Evolutionary conservation across 1,284 basidiomycete species (phyloP), one percentile per base, ranked within the genome.

Genomic region (Malassezia globosa): DNA sequence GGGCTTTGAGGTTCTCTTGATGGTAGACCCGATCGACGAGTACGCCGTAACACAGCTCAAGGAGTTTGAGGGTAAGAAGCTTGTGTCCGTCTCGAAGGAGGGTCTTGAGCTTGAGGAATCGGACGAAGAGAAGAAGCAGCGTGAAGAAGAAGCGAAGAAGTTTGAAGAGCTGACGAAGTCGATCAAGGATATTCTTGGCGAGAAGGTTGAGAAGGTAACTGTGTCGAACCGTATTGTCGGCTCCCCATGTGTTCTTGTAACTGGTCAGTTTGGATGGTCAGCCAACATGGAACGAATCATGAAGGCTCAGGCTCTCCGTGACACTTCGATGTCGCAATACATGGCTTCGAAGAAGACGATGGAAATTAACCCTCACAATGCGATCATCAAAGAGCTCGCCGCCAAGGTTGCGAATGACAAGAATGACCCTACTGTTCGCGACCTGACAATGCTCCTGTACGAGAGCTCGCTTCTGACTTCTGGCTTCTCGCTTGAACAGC

Each of bases 251-350:
- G 68, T 69, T 18, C 54, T 71, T 10, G 92, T 96, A 72, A 96
- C 94, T 60, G 92, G 90, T 58, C 89, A 95, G 74, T 97, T 95
- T 74, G 90, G 92, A 56, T 97, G 94, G 94, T 95, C 89, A 39
- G 89, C 90, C 60, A 96, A 96, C 81, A 95, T 96, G 90, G 83
- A 95, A 76, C 85, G 92, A 74, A 95, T 97, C 80, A 97, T 97
- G 94, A 95, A 95, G 78, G 90, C 92, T 14, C 94, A 97, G 77
- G 92, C 92, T 39, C 84, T 96, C 54, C 87, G 92, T 65, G 92
- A 97, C 75, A 89, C 90, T 21, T 90, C 87, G 56, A 95, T 97
- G 92, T 95, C 89, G 25, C 90, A 87, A 39, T 96, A 96, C 81
- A 95, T 96, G 90, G 69, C 71, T 34, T 63, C 58, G 47, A 96